Conservation (phyloP, 208 protist species). For the Blechomonas ayalai region DNA sequence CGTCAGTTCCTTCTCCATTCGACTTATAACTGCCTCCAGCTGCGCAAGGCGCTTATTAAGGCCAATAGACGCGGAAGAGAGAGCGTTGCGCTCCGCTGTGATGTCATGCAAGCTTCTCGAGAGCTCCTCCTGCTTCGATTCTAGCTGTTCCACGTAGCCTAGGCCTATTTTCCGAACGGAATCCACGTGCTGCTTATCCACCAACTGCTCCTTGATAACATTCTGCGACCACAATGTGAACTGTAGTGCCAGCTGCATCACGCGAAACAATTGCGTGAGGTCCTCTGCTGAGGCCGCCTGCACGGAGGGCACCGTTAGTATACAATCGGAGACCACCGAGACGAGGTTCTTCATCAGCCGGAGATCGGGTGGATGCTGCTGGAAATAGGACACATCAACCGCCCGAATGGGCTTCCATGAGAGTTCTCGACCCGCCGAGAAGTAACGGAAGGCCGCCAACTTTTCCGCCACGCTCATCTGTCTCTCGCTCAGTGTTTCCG, state of each 20-base stretch:
- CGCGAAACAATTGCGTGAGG: constrained; percentile 51
- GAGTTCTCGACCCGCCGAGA: constrained; percentile 19
- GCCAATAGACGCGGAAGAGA: constrained; percentile 20
- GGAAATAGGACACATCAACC: constrained; percentile 36
- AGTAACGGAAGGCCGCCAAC: constrained; percentile 40
- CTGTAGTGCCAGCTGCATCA: constrained; percentile 66
- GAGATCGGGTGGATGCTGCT: constrained; percentile 44
- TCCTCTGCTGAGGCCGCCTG: constrained; percentile 36
- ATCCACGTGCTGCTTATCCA: constrained; percentile 30
- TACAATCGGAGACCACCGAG: constrained; percentile 28
- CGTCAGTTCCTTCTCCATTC: constrained; percentile 41
- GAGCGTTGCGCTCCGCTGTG: constrained; percentile 39
- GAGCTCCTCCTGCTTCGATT: constrained; percentile 23
- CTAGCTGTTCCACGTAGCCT: constrained; percentile 35
- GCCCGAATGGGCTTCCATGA: constrained; percentile 51
- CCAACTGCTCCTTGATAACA: constrained; percentile 55
- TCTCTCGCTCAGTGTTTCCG: no score
- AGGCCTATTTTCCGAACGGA: constrained; percentile 34
- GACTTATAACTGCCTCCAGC: constrained; percentile 29
- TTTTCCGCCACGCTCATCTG: constrained; percentile 32
- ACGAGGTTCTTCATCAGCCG: constrained; percentile 62
- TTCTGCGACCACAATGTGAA: constrained; percentile 80
- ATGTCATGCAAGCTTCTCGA: constrained; percentile 13
- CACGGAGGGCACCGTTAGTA: constrained; percentile 10
- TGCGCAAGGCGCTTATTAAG: constrained; percentile 33